A percentile compares a stretch with the other conserved stretches of the same genome.
phyloP scores from a whole-genome alignment of 768 basidiomycete genomes.

The Lyophyllum semitale region DNA sequence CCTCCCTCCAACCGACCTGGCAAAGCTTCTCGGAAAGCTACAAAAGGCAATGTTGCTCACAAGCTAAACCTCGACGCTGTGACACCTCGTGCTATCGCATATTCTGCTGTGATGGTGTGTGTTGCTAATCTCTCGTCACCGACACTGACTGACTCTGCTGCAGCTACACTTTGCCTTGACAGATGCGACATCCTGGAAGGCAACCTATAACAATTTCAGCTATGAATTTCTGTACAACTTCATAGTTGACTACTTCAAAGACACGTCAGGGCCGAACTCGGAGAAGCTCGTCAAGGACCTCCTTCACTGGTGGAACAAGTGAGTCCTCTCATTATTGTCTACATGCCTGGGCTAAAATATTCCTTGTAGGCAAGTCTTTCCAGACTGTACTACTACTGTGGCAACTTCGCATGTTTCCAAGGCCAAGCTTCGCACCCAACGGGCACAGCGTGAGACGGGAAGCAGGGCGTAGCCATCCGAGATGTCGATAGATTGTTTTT shows the following conservation, averaged over 20 bases:
- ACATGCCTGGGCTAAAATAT: too few relatives aligned
- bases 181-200: conserved; percentile 18
- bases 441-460: too few relatives aligned
- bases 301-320: conserved; percentile 20
- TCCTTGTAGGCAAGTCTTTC: too few relatives aligned
- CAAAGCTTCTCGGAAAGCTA: neutral
- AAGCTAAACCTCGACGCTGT: conserved; percentile 18
- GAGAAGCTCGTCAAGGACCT: neutral
- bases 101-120: conserved; percentile 28
- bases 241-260: conserved; percentile 27
- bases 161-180: conserved; percentile 23
- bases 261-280: neutral
- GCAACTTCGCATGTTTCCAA: too few relatives aligned
- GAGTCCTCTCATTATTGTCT: too few relatives aligned
- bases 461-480: too few relatives aligned
- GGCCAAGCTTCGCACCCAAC: too few relatives aligned
- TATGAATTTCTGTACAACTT: conserved; percentile 23
- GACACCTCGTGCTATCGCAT: conserved; percentile 28
- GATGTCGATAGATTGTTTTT: too few relatives aligned
- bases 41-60: conserved; percentile 8
- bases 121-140: neutral
- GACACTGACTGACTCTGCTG: neutral
- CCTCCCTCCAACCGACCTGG: neutral
- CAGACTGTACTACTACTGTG: too few relatives aligned
- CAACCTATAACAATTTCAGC: conserved; percentile 20